Evolutionary conservation across 768 basidiomycete species (phyloP).

Genomic region (Kwoniella mangroviensis): DNA sequence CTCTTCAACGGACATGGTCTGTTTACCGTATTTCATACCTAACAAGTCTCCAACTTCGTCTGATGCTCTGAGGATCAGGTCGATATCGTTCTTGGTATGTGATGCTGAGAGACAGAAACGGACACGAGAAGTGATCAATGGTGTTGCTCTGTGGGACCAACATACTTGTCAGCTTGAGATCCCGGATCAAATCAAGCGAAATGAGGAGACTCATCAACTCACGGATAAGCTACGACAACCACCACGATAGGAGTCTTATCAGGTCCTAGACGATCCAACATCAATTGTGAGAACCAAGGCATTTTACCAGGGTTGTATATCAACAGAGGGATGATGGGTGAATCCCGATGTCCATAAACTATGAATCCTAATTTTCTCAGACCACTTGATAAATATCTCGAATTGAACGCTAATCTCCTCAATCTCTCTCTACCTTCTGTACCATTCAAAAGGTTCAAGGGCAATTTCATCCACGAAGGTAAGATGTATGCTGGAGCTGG

Average conservation of each 20-base stretch:
- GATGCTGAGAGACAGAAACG: conserved; percentile 92
- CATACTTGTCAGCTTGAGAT: too few species aligned
- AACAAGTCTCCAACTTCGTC: conserved; percentile 89
- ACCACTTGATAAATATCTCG: conserved; percentile 84
- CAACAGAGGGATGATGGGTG: conserved; percentile 90
- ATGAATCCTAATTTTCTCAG: conserved; percentile 94
- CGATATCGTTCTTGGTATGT: conserved; percentile 97
- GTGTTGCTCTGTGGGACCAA: conserved; percentile 65
- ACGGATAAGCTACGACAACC: conserved; percentile 81
- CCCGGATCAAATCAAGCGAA: background rate
- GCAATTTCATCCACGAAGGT: conserved; percentile 79
- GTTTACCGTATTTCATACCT: conserved; percentile 80
- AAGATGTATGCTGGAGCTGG: conserved; percentile 70
- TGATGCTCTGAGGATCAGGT: conserved; percentile 78
- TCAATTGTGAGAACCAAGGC: conserved; percentile 88
- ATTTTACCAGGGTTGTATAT: conserved; percentile 94
- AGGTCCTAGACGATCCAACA: conserved; percentile 63
- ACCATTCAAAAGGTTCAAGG: conserved; percentile 75
- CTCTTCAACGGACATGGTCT: conserved; percentile 76
- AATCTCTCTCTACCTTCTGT: conserved; percentile 80
- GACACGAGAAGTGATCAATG: conserved; percentile 82
- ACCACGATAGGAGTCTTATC: conserved; percentile 74
- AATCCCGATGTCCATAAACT: conserved; percentile 86
- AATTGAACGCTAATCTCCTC: conserved; percentile 90
- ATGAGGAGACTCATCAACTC: too few species aligned